Evolutionary conservation across 768 basidiomycete species (phyloP).

Genomic region (Russula earlei): DNA sequence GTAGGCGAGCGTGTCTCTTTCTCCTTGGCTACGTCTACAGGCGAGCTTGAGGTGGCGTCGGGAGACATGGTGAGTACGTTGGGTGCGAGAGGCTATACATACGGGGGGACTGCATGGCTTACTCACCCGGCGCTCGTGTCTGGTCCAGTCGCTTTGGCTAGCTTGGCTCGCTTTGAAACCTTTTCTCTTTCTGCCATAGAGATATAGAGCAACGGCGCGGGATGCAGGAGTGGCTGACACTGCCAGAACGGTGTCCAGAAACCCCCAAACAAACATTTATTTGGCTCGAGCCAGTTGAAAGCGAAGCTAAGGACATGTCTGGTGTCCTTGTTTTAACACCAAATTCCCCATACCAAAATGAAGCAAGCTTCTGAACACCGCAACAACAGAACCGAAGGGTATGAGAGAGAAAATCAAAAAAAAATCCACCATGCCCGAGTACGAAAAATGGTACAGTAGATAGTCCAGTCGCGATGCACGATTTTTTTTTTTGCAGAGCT

Average conservation of each 20-base stretch:
- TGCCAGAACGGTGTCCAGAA: background rate
- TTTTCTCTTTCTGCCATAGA: background rate
- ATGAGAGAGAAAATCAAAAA: background rate
- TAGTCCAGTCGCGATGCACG: background rate
- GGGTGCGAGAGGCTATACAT: background rate
- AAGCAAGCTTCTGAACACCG: background rate
- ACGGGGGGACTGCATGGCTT: background rate
- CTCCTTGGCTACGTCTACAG: background rate
- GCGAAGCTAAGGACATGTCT: too few species aligned
- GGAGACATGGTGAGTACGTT: constrained; percentile 1
- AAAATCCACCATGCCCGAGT: background rate
- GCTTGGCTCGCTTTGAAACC: background rate
- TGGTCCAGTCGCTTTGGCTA: background rate
- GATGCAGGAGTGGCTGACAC: too few species aligned
- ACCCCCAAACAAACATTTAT: background rate
- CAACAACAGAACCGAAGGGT: background rate
- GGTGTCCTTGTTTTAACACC: too few species aligned
- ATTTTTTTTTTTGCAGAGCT: background rate
- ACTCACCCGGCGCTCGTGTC: constrained; percentile 6
- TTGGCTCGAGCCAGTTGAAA: background rate
- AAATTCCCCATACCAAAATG: background rate
- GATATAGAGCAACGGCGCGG: background rate
- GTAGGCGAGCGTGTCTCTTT: background rate
- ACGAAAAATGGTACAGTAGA: background rate
- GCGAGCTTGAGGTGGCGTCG: background rate